Evolutionary conservation across 192 early-diverging fungal species (phyloP), one percentile per base, ranked within the genome.

Genomic region (Borealophlyctis nickersoniae): DNA sequence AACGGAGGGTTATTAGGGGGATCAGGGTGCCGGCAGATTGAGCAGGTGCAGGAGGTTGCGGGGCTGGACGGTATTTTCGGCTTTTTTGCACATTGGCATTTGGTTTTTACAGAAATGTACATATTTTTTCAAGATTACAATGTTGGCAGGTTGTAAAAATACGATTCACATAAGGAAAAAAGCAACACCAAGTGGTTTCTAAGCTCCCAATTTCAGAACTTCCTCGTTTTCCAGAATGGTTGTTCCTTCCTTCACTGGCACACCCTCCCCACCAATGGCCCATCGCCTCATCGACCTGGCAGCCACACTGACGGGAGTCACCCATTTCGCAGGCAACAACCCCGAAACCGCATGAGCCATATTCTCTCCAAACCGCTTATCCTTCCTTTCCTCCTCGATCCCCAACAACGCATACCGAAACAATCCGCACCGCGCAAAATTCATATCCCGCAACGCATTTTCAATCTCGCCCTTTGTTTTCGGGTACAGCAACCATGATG

Each of bases 391-490:
- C 49, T 86, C 81, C 11, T 79, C 81, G 0, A 65, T 45, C 30
- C 72, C 73, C 51, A 88, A 67, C 27, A 76, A 69, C 0, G 65
- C 74, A 14, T 90, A 90, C 3, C 77, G 81, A 62, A 91, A 86
- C 34, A 92, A 81, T 4, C 80, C 77, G 2, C 82, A 79, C 23
- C 75, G 77, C 39, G 78, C 72, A 63, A 94, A 92, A 0, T 83
- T 84, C 63, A 85, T 67, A 36, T 74, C 68, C 45, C 68, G 67
- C 28, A 94, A 58, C 29, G 79, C 82, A 14, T 86, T 69, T 63
- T 94, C 89, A 0, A 87, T 89, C 71, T 90, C 74, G 51, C 89
- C 89, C 73, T 94, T 94, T n/a, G 83, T 81, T 62, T 76, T 79
- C 23, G 71, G 62, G 60, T 92, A 94, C 36, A 94, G 70, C 27